Percentiles rank a stretch among this genome's conserved stretches.
Evolutionary conservation across 345 rosid genomes (phyloP).

Genomic region (Chamaenerion angustifolium): DNA sequence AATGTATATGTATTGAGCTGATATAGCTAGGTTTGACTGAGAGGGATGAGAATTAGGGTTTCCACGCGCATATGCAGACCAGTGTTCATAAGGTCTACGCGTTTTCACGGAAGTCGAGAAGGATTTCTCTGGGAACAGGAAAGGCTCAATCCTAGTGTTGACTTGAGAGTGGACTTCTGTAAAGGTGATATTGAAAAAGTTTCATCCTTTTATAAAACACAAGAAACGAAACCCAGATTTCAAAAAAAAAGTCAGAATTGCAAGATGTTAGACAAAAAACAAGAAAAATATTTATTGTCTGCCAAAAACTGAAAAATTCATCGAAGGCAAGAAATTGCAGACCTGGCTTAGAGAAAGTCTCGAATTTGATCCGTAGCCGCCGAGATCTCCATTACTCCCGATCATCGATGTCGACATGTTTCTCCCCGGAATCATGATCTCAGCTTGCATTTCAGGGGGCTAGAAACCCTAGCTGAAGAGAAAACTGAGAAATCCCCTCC

Average conservation of each 20-base stretch:
- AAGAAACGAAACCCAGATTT: too few relatives aligned
- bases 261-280: too few relatives aligned
- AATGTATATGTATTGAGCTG: too few relatives aligned
- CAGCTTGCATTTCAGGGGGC: constrained; percentile 34
- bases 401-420: constrained; percentile 27
- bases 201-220: too few relatives aligned
- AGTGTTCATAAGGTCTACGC: not conserved
- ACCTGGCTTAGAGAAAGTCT: constrained; percentile 32
- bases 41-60: not conserved
- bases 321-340: not conserved
- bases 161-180: constrained; percentile 4
- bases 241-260: too few relatives aligned
- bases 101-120: constrained; percentile 29
- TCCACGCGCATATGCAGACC: too few relatives aligned
- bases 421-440: constrained; percentile 45
- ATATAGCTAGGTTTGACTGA: not conserved
- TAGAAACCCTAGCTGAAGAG: constrained; percentile 14
- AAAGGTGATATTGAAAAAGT: too few relatives aligned
- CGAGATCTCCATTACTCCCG: constrained; percentile 18
- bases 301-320: not conserved
- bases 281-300: too few relatives aligned
- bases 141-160: constrained; percentile 3
- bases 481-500: constrained; percentile 6
- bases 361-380: constrained; percentile 37
- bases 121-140: constrained; percentile 24